Evolutionary conservation across 179 eudicot species (phyloP), one percentile per base, ranked within the genome.

Genomic region (Beta lomatogona): DNA sequence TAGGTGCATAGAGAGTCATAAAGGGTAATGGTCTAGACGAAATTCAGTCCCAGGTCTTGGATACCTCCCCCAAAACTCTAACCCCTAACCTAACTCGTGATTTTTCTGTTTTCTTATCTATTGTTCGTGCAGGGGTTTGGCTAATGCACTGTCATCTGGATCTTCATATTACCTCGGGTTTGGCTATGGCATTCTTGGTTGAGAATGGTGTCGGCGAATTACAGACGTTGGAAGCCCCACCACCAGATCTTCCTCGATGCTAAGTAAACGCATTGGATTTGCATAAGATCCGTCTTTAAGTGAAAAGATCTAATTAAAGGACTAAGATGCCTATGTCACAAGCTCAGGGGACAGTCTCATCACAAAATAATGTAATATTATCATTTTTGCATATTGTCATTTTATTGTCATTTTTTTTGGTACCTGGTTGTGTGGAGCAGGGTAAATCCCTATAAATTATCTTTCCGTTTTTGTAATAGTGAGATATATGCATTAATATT

Each of bases 131-230:
- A 80, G 83, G 86, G 60, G 86, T 80, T 41, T 83, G 83, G 81
- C 21, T 80, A 21, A 65, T 80, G 86, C 83, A 83, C 72, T 83
- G 86, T 80, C 86, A 83, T 55, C 71, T 83, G 71, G 86, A 83
- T 63, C 73, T 78, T 81, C 84, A 75, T 52, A 48, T 70, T 44
- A 45, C 68, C 45, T 76, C 83, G 86, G 86, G 83, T 53, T 77
- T 84, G 74, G 81, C 84, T 48, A 84, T 84, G 86, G 78, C 52
- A 60, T 80, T 80, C 76, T 80, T 71, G 75, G 83, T 84, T 14
- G 81, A 83, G 77, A 75, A 79, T 11, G 82, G 86, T 28, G 82
- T 80, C n/a, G 77, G 80, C 9, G 63, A 75, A 64, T 57, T 61
- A 5, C 77, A 84, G 13, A 44, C 86, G 18, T n/a, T 83, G 21